Conservation (phyloP, 352 stramenopile genomes). For the Phytophthora sp. region DNA sequence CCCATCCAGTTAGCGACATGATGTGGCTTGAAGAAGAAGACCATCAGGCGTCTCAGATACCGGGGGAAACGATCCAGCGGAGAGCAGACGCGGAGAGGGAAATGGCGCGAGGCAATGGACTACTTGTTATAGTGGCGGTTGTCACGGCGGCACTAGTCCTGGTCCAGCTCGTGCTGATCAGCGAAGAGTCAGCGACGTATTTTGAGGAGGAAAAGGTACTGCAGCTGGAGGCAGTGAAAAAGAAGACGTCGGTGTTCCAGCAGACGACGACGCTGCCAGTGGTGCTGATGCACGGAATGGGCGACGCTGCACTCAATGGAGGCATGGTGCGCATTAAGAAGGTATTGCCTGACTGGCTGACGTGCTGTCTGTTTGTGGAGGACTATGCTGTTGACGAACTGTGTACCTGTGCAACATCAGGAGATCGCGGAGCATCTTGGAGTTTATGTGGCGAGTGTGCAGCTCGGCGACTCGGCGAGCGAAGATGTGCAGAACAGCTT, state of each 20-base stretch:
- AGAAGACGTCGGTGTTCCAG: conserved; percentile 44
- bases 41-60: conserved; percentile 2
- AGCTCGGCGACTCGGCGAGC: conserved; percentile 80
- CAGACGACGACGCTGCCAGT: conserved; percentile 54
- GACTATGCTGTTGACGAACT: neutral
- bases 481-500: conserved; percentile 95
- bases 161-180: conserved; percentile 60
- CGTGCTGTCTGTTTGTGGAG: neutral
- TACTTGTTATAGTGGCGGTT: conserved; percentile 45
- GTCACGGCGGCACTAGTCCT: conserved; percentile 52
- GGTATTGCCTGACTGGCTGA: conserved; percentile 35
- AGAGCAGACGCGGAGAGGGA: conserved; percentile 5
- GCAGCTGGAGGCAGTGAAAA: conserved; percentile 26
- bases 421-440: conserved; percentile 74
- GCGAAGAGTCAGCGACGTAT: conserved; percentile 42
- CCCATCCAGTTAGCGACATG: conserved; percentile 13
- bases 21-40: conserved; percentile 37
- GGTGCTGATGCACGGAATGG: conserved; percentile 94
- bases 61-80: conserved; percentile 4
- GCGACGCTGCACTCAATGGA: conserved; percentile 91
- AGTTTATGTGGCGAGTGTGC: conserved; percentile 89
- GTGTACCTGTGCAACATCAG: conserved; percentile 32
- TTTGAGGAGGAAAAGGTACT: conserved; percentile 25
- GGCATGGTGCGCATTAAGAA: conserved; percentile 90
- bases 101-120: conserved; percentile 37